These are phyloP conservation scores for Malus orientalis DNA, from an alignment of 306 rosid species.

Conservation along the genomic window DNA sequence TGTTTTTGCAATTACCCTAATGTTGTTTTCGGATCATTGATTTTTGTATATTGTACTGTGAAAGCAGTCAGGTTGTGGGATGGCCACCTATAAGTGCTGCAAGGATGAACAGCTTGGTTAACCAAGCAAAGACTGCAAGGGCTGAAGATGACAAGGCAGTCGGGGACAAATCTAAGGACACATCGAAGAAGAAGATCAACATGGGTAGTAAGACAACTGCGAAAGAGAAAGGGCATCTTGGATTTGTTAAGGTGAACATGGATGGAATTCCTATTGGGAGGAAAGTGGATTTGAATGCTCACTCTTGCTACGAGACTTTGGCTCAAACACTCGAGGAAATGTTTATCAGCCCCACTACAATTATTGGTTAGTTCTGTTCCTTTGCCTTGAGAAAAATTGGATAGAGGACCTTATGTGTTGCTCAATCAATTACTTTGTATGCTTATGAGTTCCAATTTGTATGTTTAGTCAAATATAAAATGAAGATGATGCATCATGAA, in stretches of 20 bases:
- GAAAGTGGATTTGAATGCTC: constrained; percentile 63
- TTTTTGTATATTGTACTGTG: background rate
- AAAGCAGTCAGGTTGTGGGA: constrained; percentile 67
- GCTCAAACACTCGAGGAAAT: constrained; percentile 59
- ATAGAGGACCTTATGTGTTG: background rate
- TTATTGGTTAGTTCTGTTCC: constrained; percentile 23
- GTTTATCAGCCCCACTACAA: constrained; percentile 37
- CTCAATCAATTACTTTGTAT: background rate
- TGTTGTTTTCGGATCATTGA: background rate
- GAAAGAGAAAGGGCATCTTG: constrained; percentile 36
- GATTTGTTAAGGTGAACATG: constrained; percentile 60
- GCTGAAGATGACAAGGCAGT: constrained; percentile 39
- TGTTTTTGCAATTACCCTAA: background rate
- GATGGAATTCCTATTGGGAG: constrained; percentile 61
- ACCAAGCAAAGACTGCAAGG: constrained; percentile 44
- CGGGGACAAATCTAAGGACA: constrained; percentile 28
- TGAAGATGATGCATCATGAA: too few species aligned
- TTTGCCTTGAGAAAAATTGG: background rate
- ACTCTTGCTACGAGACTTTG: constrained; percentile 50
- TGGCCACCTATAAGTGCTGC: constrained; percentile 69
- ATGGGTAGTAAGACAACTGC: constrained; percentile 10
- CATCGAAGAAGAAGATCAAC: constrained; percentile 25
- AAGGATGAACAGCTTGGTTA: constrained; percentile 55
- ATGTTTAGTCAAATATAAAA: background rate
- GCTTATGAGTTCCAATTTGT: background rate